Evolutionary conservation across 306 rosid species (phyloP), one percentile per base, ranked within the genome.

Genomic region (Alnus glutinosa): DNA sequence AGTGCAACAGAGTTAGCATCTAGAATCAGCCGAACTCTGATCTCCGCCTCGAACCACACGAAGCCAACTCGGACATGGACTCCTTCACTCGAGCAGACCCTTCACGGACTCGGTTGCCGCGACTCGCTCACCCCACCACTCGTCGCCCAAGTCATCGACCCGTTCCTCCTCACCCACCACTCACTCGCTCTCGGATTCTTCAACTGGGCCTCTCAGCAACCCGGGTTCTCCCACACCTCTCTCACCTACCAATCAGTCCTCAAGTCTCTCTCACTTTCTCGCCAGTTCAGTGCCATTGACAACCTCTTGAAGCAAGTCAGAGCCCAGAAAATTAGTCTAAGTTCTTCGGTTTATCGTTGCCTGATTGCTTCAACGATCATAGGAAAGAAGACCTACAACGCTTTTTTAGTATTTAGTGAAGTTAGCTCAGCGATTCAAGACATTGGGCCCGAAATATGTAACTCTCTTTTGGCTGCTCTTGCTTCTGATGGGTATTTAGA

Each of bases 181-280:
- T 90, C 94, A 1, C 97, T 95, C 47, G 92, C 98, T 16, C 87
- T 94, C 34, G 97, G 98, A 47, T 92, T 94, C 90, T 94, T 95
- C 92, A 85, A 90, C 75, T 95, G 98, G 98, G 95, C 92, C 73
- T 87, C 98, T 55, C 97, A 95, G 78, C 97, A 90, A 51, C 98
- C 98, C 2, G 84, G 88, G 7, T 95, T 91, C 80, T 13, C 78
- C 11, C 98, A 95, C 87, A 83, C 86, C 11, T 71, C 92, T 4
- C 9, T 58, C 30, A 82, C 97, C 76, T 95, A 86, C 79, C 86
- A 87, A 32, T 91, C 98, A 19, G 73, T 95, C 69, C 89, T 95
- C 83, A 90, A 89, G 75, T 52, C 98, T 62, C 86, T 91, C 68
- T 72, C 90, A 18, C 49, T 81, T 79, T 64, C 92, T 39, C 88